Conservation (phyloP, 192 early-diverging fungal species). For the Lobosporangium transversale region DNA sequence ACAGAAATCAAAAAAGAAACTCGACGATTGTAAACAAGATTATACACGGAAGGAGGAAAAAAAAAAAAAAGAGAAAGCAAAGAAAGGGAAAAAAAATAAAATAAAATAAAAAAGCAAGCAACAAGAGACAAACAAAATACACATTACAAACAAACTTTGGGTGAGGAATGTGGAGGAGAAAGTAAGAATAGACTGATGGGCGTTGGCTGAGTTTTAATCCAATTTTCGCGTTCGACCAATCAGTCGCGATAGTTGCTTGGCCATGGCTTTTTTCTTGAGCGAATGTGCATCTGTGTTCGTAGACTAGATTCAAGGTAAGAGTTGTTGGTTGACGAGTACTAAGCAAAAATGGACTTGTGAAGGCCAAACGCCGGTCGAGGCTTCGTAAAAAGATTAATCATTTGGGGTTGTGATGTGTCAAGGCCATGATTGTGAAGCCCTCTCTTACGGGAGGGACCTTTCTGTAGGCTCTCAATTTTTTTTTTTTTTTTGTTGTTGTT, state of each 20-base stretch:
- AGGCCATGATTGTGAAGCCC: too few relatives aligned
- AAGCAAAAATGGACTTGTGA: neutral
- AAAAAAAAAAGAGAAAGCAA: slow-evolving; percentile 5
- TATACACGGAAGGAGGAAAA: neutral
- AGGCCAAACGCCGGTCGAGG: neutral
- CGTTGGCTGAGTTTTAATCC: slow-evolving; percentile 20
- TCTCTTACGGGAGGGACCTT: neutral
- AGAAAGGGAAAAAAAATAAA: neutral
- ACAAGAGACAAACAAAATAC: neutral
- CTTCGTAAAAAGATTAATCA: neutral
- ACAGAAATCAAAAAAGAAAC: neutral
- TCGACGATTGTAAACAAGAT: neutral
- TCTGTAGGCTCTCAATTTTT: neutral
- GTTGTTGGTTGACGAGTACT: neutral
- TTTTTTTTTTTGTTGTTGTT: neutral
- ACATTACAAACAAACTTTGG: neutral
- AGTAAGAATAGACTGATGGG: neutral
- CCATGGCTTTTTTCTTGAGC: neutral
- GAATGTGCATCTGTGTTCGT: too few relatives aligned
- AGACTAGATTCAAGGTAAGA: too few relatives aligned
- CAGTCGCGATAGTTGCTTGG: neutral
- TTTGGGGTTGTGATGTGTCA: too few relatives aligned
- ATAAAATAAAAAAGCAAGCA: neutral
- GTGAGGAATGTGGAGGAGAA: neutral
- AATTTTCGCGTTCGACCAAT: neutral